A percentile compares a stretch with the other conserved stretches of the same genome.
These are phyloP conservation scores for Iberis pinnata DNA, from an alignment of 345 rosid genomes.

Conservation along the genomic window DNA sequence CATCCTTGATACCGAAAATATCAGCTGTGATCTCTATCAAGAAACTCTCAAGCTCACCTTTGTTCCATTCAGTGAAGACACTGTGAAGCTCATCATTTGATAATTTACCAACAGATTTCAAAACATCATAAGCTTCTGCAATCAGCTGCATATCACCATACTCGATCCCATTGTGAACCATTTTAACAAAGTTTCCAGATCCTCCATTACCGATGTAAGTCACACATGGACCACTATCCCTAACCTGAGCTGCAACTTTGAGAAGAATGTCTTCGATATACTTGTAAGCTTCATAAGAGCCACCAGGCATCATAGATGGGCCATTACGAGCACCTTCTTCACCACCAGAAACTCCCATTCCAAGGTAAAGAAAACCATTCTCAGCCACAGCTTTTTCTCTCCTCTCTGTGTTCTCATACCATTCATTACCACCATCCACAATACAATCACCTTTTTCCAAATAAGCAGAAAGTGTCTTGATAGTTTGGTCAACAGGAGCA, in stretches of 20 bases:
- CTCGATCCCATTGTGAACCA: not conserved
- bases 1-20: not conserved
- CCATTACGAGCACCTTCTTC: not conserved
- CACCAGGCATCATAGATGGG: not conserved
- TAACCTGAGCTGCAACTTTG: not conserved
- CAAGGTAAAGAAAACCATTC: not conserved
- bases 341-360: not conserved
- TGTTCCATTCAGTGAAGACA: not conserved
- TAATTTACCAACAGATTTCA: not conserved
- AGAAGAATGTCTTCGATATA: not conserved
- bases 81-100: not conserved
- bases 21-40: not conserved
- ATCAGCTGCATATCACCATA: not conserved
- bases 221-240: not conserved
- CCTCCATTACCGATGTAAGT: not conserved
- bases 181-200: not conserved
- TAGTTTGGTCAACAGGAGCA: not conserved
- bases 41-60: not conserved
- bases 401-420: not conserved
- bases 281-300: not conserved
- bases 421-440: not conserved
- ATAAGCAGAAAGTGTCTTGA: not conserved
- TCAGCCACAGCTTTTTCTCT: not conserved
- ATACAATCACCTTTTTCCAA: not conserved
- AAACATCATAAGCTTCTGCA: not conserved